A percentile compares a stretch with the other conserved stretches of the same genome.
phyloP scores from a whole-genome alignment of 169 alveolate species.

The Fabrea salina region DNA sequence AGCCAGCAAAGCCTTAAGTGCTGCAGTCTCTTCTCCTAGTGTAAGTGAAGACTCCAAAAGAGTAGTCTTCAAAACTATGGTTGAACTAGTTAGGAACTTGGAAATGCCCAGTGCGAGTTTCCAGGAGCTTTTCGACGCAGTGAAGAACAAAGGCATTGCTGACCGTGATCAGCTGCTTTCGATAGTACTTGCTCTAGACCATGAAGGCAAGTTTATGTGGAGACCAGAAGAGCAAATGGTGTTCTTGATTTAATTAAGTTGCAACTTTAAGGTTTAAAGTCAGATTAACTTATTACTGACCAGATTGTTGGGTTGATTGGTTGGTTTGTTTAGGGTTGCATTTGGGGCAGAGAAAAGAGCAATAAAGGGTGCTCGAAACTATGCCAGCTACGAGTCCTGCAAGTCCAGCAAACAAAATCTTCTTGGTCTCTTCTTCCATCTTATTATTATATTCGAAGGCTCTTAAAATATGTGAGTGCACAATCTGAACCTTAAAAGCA shows the following conservation, averaged over 20 bases:
- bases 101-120: background rate
- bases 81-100: background rate
- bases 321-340: no score
- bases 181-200: background rate
- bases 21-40: background rate
- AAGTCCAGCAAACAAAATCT: no score
- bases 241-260: background rate
- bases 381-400: no score
- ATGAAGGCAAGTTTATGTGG: background rate
- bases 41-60: background rate
- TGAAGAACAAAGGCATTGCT: background rate
- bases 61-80: background rate
- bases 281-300: no score
- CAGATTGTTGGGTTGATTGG: no score
- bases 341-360: no score
- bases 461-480: no score
- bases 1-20: background rate
- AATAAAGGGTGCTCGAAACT: no score
- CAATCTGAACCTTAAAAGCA: no score
- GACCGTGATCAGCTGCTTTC: background rate
- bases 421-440: no score
- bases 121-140: background rate
- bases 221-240: background rate
- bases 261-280: no score
- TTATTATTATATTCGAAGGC: no score